Evolutionary conservation across 2,329 filamentous ascomycete species (phyloP), one percentile per base, ranked within the genome.

Genomic region (Scorias spongiosa): DNA sequence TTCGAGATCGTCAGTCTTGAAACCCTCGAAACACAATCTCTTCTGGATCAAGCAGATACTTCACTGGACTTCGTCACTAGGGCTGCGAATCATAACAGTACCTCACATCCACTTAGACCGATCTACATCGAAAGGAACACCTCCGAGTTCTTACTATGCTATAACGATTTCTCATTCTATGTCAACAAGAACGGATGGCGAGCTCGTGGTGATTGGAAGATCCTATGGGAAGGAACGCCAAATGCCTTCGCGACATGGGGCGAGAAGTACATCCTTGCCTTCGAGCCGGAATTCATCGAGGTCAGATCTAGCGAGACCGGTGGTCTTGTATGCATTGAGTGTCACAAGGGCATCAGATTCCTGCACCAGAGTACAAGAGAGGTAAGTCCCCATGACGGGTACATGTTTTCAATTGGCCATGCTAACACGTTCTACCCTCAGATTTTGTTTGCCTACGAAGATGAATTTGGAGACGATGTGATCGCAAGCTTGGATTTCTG

Each of bases 111-210:
- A 11, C 54, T 60, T 46, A 87, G 84, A 61, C 89, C 91, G 2
- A 93, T 98, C 51, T 89, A 96, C 58, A 96, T 98, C 53, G 93
- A 98, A 64, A 83, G 91, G 39, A 80, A 96, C 60, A 93, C 93
- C 54, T 88, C 89, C 61, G 91, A 98, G 60, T 98, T 98, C 71
- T 65, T 98, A 53, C 79, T 98, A 50, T 96, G 95, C 65, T 98
- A 98, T 67, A 91, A 86, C 4, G 91, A 98, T 62, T 98, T 95
- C 65, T 94, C 86, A 10, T 98, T 98, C 76, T 98, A 96, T 58
- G 91, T 98, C 60, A 96, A 98, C 65, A 79, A 91, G 56, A 96
- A 98, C 62, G 91, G 91, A 32, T 98, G 91, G 91, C 80, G 91
- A 49, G 89, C 89, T 43, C 76, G 88, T 56, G 87, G 88, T 5